Evolutionary conservation across 2,329 filamentous ascomycete species (phyloP).

Genomic region (Aulographum hederae): DNA sequence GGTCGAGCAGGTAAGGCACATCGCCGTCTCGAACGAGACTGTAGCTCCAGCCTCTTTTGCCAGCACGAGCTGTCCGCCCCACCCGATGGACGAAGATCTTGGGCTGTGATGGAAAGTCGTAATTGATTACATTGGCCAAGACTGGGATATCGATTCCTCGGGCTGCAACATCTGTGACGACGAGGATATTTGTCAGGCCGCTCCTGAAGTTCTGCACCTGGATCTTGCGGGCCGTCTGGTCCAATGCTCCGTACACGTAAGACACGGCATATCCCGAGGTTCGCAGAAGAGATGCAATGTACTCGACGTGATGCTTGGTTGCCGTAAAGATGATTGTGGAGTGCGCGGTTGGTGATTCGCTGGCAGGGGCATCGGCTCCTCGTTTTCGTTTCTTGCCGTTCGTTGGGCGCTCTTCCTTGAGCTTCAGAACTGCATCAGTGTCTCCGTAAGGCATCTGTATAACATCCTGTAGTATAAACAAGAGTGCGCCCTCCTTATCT

Average conservation of each 20-base stretch:
- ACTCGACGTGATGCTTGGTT: slow-evolving; percentile 96
- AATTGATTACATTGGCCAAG: slow-evolving; percentile 94
- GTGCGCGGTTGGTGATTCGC: slow-evolving; percentile 63
- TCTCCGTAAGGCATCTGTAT: slow-evolving; percentile 71
- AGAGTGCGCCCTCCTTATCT: slow-evolving; percentile 82
- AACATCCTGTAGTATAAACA: slow-evolving; percentile 77
- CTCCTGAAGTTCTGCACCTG: slow-evolving; percentile 81
- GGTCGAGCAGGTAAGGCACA: slow-evolving; percentile 76
- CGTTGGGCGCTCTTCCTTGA: slow-evolving; percentile 23
- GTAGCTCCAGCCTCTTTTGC: slow-evolving; percentile 85
- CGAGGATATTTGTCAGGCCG: slow-evolving; percentile 73
- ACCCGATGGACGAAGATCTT: slow-evolving; percentile 96
- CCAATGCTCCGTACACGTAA: slow-evolving; percentile 84
- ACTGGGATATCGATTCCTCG: slow-evolving; percentile 96
- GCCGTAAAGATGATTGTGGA: slow-evolving; percentile 91
- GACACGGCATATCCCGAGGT: slow-evolving; percentile 75
- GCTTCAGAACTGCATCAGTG: slow-evolving; percentile 31
- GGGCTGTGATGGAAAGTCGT: slow-evolving; percentile 90
- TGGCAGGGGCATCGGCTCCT: slow-evolving; percentile 24
- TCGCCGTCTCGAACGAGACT: slow-evolving; percentile 79
- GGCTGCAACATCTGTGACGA: slow-evolving; percentile 92
- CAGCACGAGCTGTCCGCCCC: slow-evolving; percentile 86
- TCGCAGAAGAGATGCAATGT: slow-evolving; percentile 63
- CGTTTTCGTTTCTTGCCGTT: slow-evolving; percentile 56
- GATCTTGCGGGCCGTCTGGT: slow-evolving; percentile 81